Evolutionary conservation across 139 green algal species (phyloP).

Genomic region (Nannochloris sp.): DNA sequence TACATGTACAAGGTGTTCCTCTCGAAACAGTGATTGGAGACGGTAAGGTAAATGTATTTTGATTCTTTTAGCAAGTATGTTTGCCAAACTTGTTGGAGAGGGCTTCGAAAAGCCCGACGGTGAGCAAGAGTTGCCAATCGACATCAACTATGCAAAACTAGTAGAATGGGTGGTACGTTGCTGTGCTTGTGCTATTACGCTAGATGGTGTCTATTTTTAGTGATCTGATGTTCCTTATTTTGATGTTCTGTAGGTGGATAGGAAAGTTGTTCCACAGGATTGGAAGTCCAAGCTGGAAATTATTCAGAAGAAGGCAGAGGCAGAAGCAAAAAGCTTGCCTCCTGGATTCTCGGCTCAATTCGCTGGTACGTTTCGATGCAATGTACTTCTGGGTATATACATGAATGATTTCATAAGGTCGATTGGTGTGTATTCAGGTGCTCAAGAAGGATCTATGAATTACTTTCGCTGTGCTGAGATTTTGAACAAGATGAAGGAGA

Average conservation of each 20-base stretch:
- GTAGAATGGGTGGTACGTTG: conserved; percentile 62
- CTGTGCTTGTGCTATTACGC: background rate
- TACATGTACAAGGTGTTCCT: too few relatives aligned
- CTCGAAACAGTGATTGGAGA: background rate
- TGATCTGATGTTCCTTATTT: background rate
- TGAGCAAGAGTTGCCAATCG: conserved; percentile 43
- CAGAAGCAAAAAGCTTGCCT: conserved; percentile 40
- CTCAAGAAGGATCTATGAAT: conserved; percentile 37
- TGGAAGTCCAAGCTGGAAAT: conserved; percentile 58
- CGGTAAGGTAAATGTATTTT: background rate
- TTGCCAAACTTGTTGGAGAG: conserved; percentile 28
- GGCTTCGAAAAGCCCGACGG: conserved; percentile 43
- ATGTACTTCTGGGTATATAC: background rate
- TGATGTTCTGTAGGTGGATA: conserved; percentile 34
- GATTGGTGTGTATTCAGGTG: conserved; percentile 16
- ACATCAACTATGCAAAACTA: conserved; percentile 64
- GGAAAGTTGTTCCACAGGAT: conserved; percentile 58
- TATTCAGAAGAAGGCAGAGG: conserved; percentile 46
- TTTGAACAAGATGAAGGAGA: conserved; percentile 42
- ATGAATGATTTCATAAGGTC: too few relatives aligned
- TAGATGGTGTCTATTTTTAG: background rate
- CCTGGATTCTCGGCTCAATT: conserved; percentile 24
- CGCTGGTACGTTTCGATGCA: conserved; percentile 9
- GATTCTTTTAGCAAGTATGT: background rate
- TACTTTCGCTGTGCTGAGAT: conserved; percentile 45